phyloP scores from a whole-genome alignment of 2,329 filamentous ascomycete genomes.

The Trichoderma afroharzianum region DNA sequence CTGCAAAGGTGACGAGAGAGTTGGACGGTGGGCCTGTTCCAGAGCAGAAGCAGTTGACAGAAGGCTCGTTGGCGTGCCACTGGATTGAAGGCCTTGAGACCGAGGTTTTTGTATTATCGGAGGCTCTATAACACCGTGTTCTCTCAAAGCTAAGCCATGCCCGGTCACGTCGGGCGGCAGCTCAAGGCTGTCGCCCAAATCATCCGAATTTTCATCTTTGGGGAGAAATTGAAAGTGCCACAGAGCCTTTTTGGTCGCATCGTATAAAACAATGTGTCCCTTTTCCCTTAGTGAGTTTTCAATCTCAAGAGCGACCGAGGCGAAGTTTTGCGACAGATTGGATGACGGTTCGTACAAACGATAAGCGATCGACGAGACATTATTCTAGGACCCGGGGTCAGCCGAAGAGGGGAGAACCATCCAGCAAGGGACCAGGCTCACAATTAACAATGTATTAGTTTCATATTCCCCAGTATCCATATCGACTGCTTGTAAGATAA shows the following conservation, averaged over 20 bases:
- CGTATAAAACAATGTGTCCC: conserved; percentile 52
- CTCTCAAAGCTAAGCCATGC: conserved; percentile 41
- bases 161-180: conserved; percentile 42
- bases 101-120: conserved; percentile 45
- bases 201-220: conserved; percentile 36
- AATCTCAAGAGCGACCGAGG: conserved; percentile 47
- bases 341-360: conserved; percentile 51
- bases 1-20: conserved; percentile 17
- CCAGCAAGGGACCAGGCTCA: conserved; percentile 33
- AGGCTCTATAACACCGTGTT: conserved; percentile 51
- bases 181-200: conserved; percentile 31
- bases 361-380: conserved; percentile 53
- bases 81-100: conserved; percentile 35
- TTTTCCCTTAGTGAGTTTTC: conserved; percentile 49
- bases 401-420: background rate
- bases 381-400: conserved; percentile 42
- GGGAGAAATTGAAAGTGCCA: conserved; percentile 52
- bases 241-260: conserved; percentile 46
- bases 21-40: conserved; percentile 34
- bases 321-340: conserved; percentile 43
- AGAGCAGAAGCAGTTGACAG: conserved; percentile 39
- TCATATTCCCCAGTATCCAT: conserved; percentile 63
- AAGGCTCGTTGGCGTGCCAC: conserved; percentile 46
- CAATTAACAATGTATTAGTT: conserved; percentile 58
- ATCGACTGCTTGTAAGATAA: conserved; percentile 40